These are phyloP conservation scores for Taiozyma sp. DNA, from an alignment of 1,139 yeast genomes.

Conservation along the genomic window DNA sequence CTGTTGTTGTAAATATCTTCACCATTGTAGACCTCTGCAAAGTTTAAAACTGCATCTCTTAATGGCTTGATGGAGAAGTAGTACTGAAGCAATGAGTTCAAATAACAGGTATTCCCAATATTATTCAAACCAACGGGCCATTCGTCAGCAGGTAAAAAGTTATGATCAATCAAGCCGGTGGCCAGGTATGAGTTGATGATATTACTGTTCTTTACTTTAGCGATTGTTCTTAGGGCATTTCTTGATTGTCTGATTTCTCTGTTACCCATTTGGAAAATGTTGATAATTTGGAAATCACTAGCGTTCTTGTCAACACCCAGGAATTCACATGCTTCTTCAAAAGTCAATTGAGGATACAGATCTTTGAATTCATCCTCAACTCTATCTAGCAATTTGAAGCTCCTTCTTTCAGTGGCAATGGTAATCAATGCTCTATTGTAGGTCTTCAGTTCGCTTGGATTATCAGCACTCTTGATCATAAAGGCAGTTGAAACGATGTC, in stretches of 20 bases:
- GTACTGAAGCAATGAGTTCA: constrained; percentile 85
- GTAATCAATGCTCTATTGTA: constrained; percentile 49
- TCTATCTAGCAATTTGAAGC: constrained; percentile 33
- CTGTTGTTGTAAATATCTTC: constrained; percentile 35
- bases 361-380: constrained; percentile 27
- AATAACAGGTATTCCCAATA: constrained; percentile 92
- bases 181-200: constrained; percentile 48
- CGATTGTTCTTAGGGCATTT: constrained; percentile 45
- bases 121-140: constrained; percentile 93
- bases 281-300: constrained; percentile 51
- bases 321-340: constrained; percentile 35
- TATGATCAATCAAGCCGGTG: constrained; percentile 58
- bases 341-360: constrained; percentile 23
- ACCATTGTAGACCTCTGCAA: constrained; percentile 28
- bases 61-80: constrained; percentile 84
- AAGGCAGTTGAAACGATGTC: constrained; percentile 72
- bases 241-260: constrained; percentile 39
- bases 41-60: constrained; percentile 59
- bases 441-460: constrained; percentile 28
- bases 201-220: constrained; percentile 44
- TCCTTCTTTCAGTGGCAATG: constrained; percentile 51
- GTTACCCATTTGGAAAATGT: constrained; percentile 42
- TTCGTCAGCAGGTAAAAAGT: constrained; percentile 53
- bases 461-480: constrained; percentile 55
- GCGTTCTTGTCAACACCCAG: constrained; percentile 43